phyloP scores from a whole-genome alignment of 768 basidiomycete species.

The Rhodotorula toruloides region DNA sequence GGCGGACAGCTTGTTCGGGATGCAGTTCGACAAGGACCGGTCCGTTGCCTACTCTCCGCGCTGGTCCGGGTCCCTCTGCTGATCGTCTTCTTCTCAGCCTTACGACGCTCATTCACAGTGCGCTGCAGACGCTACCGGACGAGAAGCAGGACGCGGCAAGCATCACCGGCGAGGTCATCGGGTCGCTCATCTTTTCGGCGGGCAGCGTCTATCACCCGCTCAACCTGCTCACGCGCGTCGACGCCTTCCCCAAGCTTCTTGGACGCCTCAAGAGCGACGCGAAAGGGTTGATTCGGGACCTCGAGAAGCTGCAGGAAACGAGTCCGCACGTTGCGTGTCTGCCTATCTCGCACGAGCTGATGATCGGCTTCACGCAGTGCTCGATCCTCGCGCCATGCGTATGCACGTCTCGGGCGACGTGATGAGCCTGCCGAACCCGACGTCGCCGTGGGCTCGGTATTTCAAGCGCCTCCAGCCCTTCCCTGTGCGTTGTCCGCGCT shows the following conservation, averaged over 20 bases:
- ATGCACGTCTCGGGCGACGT: slow-evolving; percentile 85
- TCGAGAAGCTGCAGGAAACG: slow-evolving; percentile 64
- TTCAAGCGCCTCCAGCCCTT: slow-evolving; percentile 62
- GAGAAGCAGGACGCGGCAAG: slow-evolving; percentile 78
- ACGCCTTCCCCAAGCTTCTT: slow-evolving; percentile 68
- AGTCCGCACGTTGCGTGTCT: slow-evolving; percentile 50
- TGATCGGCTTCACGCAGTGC: slow-evolving; percentile 57
- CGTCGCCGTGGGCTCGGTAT: slow-evolving; percentile 65
- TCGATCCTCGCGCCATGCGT: slow-evolving; percentile 70
- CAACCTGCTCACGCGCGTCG: slow-evolving; percentile 64
- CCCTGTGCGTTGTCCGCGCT: slow-evolving; percentile 9
- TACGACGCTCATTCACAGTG: slow-evolving; percentile 73
- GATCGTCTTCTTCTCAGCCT: slow-evolving; percentile 58
- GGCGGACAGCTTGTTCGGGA: slow-evolving; percentile 69
- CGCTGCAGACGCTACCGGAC: slow-evolving; percentile 80
- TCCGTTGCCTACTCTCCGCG: slow-evolving; percentile 43
- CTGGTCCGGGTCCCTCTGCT: too few relatives aligned
- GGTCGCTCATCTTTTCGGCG: too few relatives aligned
- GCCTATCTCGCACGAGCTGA: background rate
- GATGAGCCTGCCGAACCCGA: slow-evolving; percentile 62
- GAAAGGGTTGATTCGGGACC: slow-evolving; percentile 61
- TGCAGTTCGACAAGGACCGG: slow-evolving; percentile 74
- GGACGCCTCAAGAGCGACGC: slow-evolving; percentile 67
- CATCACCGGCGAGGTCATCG: slow-evolving; percentile 61
- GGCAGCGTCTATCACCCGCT: slow-evolving; percentile 6